Evolutionary conservation across 371 early-diverging fungal species (phyloP), one percentile per base, ranked within the genome.

Genomic region (Enterocytospora artemiae): DNA sequence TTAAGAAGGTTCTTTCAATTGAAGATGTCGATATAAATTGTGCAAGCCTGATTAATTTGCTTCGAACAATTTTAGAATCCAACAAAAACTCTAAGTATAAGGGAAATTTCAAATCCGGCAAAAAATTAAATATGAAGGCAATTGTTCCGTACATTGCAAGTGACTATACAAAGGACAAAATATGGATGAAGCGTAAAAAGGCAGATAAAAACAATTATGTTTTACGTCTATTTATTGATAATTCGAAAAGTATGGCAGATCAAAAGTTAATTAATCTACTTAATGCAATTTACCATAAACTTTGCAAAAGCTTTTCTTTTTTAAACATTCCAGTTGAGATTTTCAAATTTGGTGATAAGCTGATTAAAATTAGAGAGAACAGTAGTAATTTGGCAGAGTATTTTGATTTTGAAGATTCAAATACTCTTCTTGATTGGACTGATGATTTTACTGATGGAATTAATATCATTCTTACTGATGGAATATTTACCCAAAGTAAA

Each of bases 61-160:
- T 98, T 39, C 86, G 92, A 16, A 82, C 91, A 61, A 89, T 96
- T 65, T 82, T 98, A 52, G 93, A 92, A 67, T 91, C 93, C 0
- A 96, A 96, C 25, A 83, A 89, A 71, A 89, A 90, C 0, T 87
- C 88, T 31, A 89, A 91, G 74, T 85, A 96, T 63, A 88, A 86
- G 74, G 99, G 99, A 44, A 95, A 96, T 81, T 99, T 92, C 79
- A 86, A 87, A 55, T 92, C 89, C 33, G 99, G 99, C 60, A 96
- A 96, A 78, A 89, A 96, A 27, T 85, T 99, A 59, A 97, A 96
- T 77, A 94, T 97, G 92, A 89, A 91, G 75, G 93, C 89, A 82
- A 88, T 99, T 57, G 90, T 96, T 66, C 90, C 94, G 1, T 97
- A 94, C 73, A 93, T 99, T 76, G 96, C 96, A 22, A 87, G 87